Percentiles rank a stretch among this genome's conserved stretches.
phyloP scores from a whole-genome alignment of 73 alveolate species.

The Tetrahymena borealis region DNA sequence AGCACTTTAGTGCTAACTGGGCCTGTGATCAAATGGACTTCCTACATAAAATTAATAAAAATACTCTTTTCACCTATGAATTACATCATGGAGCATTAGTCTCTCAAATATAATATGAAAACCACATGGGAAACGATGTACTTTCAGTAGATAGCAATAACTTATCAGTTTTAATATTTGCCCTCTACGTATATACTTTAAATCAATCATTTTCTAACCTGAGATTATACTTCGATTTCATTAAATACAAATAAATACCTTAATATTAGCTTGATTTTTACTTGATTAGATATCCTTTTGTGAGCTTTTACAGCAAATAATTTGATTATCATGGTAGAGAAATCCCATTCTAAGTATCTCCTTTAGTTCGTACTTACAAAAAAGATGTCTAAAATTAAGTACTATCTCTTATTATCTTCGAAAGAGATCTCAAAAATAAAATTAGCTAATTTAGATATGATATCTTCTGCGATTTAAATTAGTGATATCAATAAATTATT shows the following conservation, averaged over 20 bases:
- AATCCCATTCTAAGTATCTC: background rate
- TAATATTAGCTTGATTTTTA: background rate
- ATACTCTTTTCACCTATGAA: background rate
- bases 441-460: background rate
- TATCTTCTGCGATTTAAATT: too few relatives aligned
- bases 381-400: background rate
- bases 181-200: background rate
- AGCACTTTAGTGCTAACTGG: background rate
- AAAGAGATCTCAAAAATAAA: background rate
- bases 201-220: background rate
- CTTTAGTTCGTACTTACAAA: background rate
- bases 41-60: background rate
- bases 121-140: background rate
- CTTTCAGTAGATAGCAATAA: background rate
- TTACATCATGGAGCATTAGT: background rate
- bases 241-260: background rate
- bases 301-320: background rate
- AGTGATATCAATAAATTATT: too few relatives aligned
- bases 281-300: background rate
- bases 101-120: background rate
- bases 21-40: background rate
- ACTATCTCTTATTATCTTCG: background rate
- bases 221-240: background rate
- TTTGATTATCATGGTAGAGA: background rate
- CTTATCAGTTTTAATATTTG: background rate